A percentile compares a stretch with the other conserved stretches of the same genome.
These are phyloP conservation scores for Cornus controversa DNA, from an alignment of 148 eudicot genomes.

Conservation along the genomic window DNA sequence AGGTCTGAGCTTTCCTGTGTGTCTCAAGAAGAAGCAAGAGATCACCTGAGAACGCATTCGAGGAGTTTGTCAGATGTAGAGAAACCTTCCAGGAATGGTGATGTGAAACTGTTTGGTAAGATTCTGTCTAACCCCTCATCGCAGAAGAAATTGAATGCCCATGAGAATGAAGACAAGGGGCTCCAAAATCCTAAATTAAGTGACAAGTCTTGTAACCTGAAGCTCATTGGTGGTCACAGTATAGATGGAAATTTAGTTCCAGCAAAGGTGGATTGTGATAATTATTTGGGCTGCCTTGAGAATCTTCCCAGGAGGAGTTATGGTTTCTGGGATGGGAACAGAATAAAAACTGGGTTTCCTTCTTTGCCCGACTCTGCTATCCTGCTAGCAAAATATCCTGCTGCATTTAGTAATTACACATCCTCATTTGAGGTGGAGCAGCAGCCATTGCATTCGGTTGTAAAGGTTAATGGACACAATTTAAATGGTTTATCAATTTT, in stretches of 20 bases:
- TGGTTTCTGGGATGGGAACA: slow-evolving; percentile 74
- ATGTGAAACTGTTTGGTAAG: slow-evolving; percentile 83
- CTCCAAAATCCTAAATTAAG: slow-evolving; percentile 16
- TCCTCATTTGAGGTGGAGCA: slow-evolving; percentile 14
- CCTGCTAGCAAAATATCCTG: slow-evolving; percentile 68
- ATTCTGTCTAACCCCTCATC: slow-evolving; percentile 58
- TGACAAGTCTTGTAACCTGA: slow-evolving; percentile 30
- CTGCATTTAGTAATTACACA: slow-evolving; percentile 51
- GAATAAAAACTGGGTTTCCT: slow-evolving; percentile 36
- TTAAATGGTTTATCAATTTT: slow-evolving; percentile 43
- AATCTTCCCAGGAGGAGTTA: slow-evolving; percentile 61
- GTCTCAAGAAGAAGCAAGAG: slow-evolving; percentile 20
- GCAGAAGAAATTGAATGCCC: slow-evolving; percentile 26
- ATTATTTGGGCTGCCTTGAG: slow-evolving; percentile 45
- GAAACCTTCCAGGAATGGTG: slow-evolving; percentile 40
- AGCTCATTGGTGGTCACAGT: slow-evolving; percentile 13
- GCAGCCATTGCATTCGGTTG: slow-evolving; percentile 21
- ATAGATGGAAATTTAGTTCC: slow-evolving; percentile 27
- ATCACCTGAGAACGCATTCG: slow-evolving; percentile 19
- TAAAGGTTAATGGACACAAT: slow-evolving; percentile 28
- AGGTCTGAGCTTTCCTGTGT: slow-evolving; percentile 35
- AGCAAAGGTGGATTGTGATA: slow-evolving; percentile 24
- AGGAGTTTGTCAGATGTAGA: slow-evolving; percentile 41
- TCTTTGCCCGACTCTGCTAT: slow-evolving; percentile 64
- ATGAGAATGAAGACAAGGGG: slow-evolving; percentile 22